These are phyloP conservation scores for Ascochyta viciae-villosae DNA, from an alignment of 2,329 filamentous ascomycete genomes.

Conservation along the genomic window DNA sequence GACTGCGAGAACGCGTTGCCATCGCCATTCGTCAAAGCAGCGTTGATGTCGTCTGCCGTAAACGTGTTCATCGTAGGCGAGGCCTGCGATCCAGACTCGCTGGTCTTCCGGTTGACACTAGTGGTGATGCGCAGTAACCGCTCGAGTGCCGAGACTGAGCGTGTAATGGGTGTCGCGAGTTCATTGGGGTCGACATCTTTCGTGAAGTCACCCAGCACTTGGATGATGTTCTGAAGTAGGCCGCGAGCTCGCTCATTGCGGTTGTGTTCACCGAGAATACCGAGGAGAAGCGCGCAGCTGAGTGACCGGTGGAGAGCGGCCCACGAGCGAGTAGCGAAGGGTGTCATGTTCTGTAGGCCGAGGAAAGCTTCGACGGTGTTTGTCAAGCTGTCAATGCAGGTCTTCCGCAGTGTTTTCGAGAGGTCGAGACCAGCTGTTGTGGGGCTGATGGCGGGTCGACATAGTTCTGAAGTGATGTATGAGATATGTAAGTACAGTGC, in stretches of 20 bases:
- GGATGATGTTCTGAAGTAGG: constrained; percentile 56
- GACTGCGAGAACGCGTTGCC: constrained; percentile 40
- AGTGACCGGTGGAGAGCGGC: constrained; percentile 53
- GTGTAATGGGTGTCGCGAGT: constrained; percentile 56
- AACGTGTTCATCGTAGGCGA: constrained; percentile 43
- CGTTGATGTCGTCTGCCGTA: constrained; percentile 48
- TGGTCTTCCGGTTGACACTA: constrained; percentile 30
- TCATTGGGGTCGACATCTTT: constrained; percentile 56
- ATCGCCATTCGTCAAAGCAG: constrained; percentile 42
- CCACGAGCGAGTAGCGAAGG: constrained; percentile 54
- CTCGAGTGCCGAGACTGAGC: constrained; percentile 55
- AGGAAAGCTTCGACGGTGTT: constrained; percentile 67
- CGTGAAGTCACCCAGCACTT: constrained; percentile 56
- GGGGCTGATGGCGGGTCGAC: constrained; percentile 65
- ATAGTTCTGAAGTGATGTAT: constrained; percentile 68
- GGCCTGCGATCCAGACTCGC: constrained; percentile 40
- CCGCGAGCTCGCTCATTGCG: constrained; percentile 55
- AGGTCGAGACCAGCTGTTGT: constrained; percentile 54
- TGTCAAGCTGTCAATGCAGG: constrained; percentile 63
- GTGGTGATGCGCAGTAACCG: constrained; percentile 49
- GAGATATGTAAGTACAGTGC: constrained; percentile 67
- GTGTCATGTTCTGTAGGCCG: constrained; percentile 62
- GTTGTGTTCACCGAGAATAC: constrained; percentile 54
- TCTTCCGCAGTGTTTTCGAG: constrained; percentile 58
- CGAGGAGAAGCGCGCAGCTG: constrained; percentile 54